Percentiles rank a stretch among this genome's conserved stretches.
Conservation (phyloP, 208 protist species). For the Vickermania spadyakhi region DNA sequence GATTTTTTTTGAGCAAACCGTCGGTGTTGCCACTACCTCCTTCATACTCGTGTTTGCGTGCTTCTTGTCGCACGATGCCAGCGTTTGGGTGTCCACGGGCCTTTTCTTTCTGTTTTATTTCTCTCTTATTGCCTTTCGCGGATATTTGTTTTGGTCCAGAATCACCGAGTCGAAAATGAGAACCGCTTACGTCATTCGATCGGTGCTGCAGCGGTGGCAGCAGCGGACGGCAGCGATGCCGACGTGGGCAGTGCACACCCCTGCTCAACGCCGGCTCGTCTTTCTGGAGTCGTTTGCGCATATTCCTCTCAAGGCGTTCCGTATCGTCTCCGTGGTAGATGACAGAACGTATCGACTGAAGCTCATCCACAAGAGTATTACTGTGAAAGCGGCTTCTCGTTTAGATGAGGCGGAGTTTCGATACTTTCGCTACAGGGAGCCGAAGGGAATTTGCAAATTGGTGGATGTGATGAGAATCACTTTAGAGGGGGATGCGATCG, state of each 20-base stretch:
- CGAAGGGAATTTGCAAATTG: slow-evolving; percentile 67
- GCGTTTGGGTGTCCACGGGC: slow-evolving; percentile 43
- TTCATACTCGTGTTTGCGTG: slow-evolving; percentile 61
- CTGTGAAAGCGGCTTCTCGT: slow-evolving; percentile 46
- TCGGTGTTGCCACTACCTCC: slow-evolving; percentile 39
- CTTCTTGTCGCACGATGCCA: slow-evolving; percentile 26
- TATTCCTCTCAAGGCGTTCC: slow-evolving; percentile 58
- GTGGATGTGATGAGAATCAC: slow-evolving; percentile 70
- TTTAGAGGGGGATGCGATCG: slow-evolving; percentile 60
- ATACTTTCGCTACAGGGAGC: slow-evolving; percentile 58
- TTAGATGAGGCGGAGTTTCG: slow-evolving; percentile 58
- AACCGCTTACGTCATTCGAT: slow-evolving; percentile 40
- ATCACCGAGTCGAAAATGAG: slow-evolving; percentile 69
- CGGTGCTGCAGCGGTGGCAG: slow-evolving; percentile 52
- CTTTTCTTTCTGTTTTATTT: slow-evolving; percentile 60
- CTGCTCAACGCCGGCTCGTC: slow-evolving; percentile 45
- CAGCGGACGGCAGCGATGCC: slow-evolving; percentile 38
- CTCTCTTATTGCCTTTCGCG: slow-evolving; percentile 42
- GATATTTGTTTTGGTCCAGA: slow-evolving; percentile 64
- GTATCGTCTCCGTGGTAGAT: slow-evolving; percentile 65
- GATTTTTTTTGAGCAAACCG: slow-evolving; percentile 47
- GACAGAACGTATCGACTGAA: slow-evolving; percentile 53
- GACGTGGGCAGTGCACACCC: slow-evolving; percentile 25
- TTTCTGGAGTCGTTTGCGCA: slow-evolving; percentile 55
- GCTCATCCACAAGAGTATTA: slow-evolving; percentile 66